Percentiles rank a stretch among this genome's conserved stretches.
phyloP scores from a whole-genome alignment of 2,329 filamentous ascomycete genomes.

The Emmonsiellopsis sp. region DNA sequence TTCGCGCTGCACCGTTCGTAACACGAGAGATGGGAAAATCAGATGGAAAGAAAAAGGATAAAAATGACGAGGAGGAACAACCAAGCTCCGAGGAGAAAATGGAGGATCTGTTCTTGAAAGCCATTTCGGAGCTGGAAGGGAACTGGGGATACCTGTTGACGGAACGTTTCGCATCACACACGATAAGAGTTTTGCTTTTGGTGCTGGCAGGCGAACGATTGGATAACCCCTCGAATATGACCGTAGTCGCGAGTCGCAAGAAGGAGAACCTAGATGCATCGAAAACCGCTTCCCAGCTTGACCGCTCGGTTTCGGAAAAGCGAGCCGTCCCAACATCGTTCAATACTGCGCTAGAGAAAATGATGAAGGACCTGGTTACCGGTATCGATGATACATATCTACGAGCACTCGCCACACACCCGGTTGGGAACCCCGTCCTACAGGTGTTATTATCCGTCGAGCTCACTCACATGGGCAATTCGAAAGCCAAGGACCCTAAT shows the following conservation, averaged over 20 bases:
- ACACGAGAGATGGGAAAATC: constrained; percentile 57
- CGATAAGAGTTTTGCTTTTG: constrained; percentile 73
- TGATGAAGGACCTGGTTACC: constrained; percentile 66
- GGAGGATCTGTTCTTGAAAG: constrained; percentile 75
- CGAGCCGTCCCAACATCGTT: constrained; percentile 69
- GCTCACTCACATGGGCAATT: constrained; percentile 61
- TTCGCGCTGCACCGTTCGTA: constrained; percentile 69
- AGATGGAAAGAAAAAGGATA: constrained; percentile 25
- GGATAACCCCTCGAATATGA: constrained; percentile 57
- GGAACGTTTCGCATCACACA: constrained; percentile 83
- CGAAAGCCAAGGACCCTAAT: constrained; percentile 53
- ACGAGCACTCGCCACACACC: constrained; percentile 75
- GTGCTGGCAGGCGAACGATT: constrained; percentile 77
- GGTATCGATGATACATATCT: constrained; percentile 71
- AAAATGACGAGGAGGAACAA: constrained; percentile 38
- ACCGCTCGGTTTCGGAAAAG: constrained; percentile 38
- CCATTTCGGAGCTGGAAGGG: constrained; percentile 78
- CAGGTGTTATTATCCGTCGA: constrained; percentile 85
- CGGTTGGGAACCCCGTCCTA: constrained; percentile 84
- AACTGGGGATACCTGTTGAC: constrained; percentile 76
- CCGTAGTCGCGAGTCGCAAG: constrained; percentile 79
- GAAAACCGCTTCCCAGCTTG: constrained; percentile 40
- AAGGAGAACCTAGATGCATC: constrained; percentile 70
- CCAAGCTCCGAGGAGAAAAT: constrained; percentile 49
- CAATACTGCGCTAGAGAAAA: constrained; percentile 63